These are phyloP conservation scores for Leavenworthia alabamica DNA, from an alignment of 345 rosid species.

Conservation along the genomic window DNA sequence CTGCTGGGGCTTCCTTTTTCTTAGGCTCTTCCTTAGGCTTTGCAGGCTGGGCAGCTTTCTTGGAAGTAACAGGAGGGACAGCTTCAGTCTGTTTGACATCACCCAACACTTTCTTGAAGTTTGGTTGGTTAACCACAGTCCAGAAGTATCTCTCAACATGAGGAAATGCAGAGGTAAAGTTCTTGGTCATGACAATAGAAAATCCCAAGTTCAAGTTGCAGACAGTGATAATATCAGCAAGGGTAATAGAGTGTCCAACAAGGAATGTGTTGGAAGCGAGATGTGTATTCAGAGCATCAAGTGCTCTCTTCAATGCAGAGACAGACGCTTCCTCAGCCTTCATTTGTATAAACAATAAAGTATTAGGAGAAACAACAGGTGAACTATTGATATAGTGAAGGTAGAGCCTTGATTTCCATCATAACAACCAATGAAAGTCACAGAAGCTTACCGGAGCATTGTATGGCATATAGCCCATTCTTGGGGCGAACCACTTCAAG, in stretches of 20 bases:
- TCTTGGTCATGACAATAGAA: slow-evolving; percentile 50
- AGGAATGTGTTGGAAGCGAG: slow-evolving; percentile 74
- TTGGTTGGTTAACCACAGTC: slow-evolving; percentile 92
- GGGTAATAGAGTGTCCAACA: slow-evolving; percentile 83
- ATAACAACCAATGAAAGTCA: not conserved
- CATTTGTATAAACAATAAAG: slow-evolving; percentile 2
- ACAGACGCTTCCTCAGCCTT: slow-evolving; percentile 83
- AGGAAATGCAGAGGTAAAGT: slow-evolving; percentile 81
- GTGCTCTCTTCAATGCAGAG: slow-evolving; percentile 66
- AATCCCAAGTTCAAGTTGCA: slow-evolving; percentile 70
- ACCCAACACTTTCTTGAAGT: slow-evolving; percentile 70
- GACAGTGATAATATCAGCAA: slow-evolving; percentile 73
- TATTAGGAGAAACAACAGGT: not conserved
- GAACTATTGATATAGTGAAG: not conserved
- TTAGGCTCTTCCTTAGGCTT: slow-evolving; percentile 69
- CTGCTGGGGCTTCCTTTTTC: slow-evolving; percentile 53
- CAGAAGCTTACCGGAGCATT: slow-evolving; percentile 59
- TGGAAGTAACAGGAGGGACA: slow-evolving; percentile 48
- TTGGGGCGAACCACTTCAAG: slow-evolving; percentile 49
- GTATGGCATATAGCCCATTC: slow-evolving; percentile 47
- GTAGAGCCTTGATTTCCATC: not conserved
- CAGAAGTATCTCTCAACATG: slow-evolving; percentile 98
- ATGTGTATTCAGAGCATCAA: slow-evolving; percentile 66
- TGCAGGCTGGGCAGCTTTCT: slow-evolving; percentile 61
- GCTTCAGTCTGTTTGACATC: slow-evolving; percentile 76